Percentiles rank a stretch among this genome's conserved stretches.
These are phyloP conservation scores for Kentomonas sorsogonicus DNA, from an alignment of 208 protist species.

Conservation along the genomic window DNA sequence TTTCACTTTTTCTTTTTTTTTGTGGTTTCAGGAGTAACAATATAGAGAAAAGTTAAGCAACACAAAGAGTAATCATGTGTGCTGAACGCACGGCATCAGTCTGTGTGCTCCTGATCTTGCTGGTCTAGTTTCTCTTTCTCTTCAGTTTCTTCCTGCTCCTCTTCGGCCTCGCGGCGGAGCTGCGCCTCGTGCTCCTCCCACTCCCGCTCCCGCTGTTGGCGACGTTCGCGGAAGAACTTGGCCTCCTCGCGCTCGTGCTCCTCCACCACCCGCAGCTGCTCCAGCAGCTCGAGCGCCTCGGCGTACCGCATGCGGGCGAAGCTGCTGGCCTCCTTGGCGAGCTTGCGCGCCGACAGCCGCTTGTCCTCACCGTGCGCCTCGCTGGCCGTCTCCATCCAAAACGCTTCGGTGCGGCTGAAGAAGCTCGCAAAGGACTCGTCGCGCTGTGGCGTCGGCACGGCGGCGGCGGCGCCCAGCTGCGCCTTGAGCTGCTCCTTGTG, in stretches of 20 bases:
- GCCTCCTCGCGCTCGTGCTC: slow-evolving; percentile 72
- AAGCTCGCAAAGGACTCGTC: slow-evolving; percentile 58
- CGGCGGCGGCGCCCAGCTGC: slow-evolving; percentile 52
- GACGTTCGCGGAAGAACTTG: slow-evolving; percentile 66
- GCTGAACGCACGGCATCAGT: too few relatives aligned
- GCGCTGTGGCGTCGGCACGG: slow-evolving; percentile 57
- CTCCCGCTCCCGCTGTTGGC: slow-evolving; percentile 66
- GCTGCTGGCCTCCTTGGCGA: slow-evolving; percentile 27
- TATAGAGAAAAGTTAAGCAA: too few relatives aligned
- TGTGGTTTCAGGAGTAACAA: too few relatives aligned
- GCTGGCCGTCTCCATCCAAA: slow-evolving; percentile 64
- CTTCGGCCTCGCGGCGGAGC: slow-evolving; percentile 21
- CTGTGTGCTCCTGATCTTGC: slow-evolving; percentile 57
- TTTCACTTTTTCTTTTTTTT: too few relatives aligned
- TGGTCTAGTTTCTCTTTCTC: slow-evolving; percentile 2
- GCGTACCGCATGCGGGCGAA: slow-evolving; percentile 60
- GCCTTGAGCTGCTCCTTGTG: slow-evolving; percentile 84
- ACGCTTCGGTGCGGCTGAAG: slow-evolving; percentile 46
- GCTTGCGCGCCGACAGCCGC: slow-evolving; percentile 17
- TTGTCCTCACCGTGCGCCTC: slow-evolving; percentile 41
- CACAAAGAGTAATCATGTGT: too few relatives aligned
- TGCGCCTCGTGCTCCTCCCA: slow-evolving; percentile 63
- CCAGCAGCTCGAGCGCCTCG: slow-evolving; percentile 65
- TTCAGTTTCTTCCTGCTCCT: slow-evolving; percentile 12
- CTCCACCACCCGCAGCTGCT: slow-evolving; percentile 76